A percentile compares a stretch with the other conserved stretches of the same genome.
Evolutionary conservation across 73 alveolate genomes (phyloP).

Genomic region (Durusdinium trenchii): DNA sequence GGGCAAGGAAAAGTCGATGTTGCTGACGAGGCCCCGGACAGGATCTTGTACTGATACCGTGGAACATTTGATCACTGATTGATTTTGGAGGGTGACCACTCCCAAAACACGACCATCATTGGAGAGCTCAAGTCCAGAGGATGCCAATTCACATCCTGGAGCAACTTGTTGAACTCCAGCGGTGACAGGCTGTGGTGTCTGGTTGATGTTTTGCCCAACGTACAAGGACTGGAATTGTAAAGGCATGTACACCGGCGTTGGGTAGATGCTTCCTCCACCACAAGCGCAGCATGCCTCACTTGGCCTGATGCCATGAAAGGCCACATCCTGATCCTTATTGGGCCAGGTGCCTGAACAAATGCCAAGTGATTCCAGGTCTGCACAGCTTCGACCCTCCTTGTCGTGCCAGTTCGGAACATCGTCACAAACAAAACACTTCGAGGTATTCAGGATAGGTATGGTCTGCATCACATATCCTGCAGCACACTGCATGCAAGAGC

Average conservation of each 20-base stretch:
- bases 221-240: neutral
- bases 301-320: neutral
- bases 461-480: neutral
- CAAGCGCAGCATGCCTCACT: slow-evolving; percentile 31
- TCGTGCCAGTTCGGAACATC: neutral
- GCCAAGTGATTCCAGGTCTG: neutral
- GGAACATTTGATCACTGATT: neutral
- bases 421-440: slow-evolving; percentile 1
- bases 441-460: neutral
- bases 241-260: slow-evolving; percentile 16
- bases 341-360: neutral
- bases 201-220: neutral
- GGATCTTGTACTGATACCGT: slow-evolving; percentile 9
- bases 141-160: neutral
- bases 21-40: neutral
- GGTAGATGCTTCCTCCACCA: neutral
- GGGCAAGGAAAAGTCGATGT: neutral
- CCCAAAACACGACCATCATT: neutral
- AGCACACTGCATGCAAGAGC: neutral
- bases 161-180: neutral
- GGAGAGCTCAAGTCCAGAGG: neutral
- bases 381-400: neutral
- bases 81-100: neutral
- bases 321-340: too few relatives aligned
- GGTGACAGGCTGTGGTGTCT: slow-evolving; percentile 26